phyloP scores from a whole-genome alignment of 164 flowering plant genomes.

The Vitis cinerea region DNA sequence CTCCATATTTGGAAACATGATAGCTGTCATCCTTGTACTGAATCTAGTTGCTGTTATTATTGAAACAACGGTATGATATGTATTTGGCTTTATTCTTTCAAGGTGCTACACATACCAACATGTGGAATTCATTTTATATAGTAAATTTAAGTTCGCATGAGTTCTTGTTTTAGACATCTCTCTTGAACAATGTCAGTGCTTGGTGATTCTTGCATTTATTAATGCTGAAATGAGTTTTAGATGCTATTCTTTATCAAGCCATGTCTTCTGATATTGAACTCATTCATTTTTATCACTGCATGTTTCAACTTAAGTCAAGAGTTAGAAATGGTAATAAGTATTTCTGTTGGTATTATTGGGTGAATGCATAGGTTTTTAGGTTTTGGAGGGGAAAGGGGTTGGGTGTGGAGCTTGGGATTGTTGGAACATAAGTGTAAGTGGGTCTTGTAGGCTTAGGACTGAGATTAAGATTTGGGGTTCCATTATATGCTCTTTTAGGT shows the following conservation, averaged over 20 bases:
- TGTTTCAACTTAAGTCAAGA: not conserved
- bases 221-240: not conserved
- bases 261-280: not conserved
- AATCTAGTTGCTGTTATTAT: conserved; percentile 77
- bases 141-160: too few species aligned
- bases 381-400: too few species aligned
- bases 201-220: not conserved
- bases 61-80: conserved; percentile 83
- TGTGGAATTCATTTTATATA: too few species aligned
- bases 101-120: not conserved
- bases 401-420: too few species aligned
- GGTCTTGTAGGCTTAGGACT: too few species aligned
- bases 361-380: too few species aligned
- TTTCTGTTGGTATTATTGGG: too few species aligned
- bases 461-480: too few species aligned
- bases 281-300: not conserved
- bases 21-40: conserved; percentile 64
- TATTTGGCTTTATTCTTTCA: not conserved
- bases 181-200: not conserved
- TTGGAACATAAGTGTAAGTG: too few species aligned
- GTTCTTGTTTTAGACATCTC: too few species aligned
- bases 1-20: conserved; percentile 64
- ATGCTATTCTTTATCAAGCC: not conserved
- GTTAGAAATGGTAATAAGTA: not conserved
- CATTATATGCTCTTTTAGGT: too few species aligned